Conservation (phyloP, 768 basidiomycete species). For the Heimioporus sp. region DNA sequence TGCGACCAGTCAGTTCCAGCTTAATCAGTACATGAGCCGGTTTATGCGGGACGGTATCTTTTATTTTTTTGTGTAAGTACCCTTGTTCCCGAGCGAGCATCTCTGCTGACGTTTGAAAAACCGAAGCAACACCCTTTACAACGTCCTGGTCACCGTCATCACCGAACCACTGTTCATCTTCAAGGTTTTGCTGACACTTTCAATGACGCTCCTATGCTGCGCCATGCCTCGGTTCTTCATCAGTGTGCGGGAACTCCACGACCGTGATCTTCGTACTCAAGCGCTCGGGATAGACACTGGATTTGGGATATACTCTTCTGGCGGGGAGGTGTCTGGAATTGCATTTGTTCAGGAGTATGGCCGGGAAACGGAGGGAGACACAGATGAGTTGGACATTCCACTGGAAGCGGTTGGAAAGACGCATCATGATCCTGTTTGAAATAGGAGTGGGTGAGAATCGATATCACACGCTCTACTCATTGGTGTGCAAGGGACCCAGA, state of each 20-base stretch:
- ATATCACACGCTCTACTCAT: too few relatives aligned
- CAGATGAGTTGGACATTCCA: too few relatives aligned
- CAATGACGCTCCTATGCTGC: neutral
- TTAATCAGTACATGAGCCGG: slow-evolving; percentile 1
- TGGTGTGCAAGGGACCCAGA: too few relatives aligned
- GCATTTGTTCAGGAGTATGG: too few relatives aligned
- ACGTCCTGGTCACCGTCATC: neutral
- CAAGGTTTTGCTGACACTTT: neutral
- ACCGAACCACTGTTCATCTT: neutral
- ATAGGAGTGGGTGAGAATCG: too few relatives aligned
- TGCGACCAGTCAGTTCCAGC: slow-evolving; percentile 2
- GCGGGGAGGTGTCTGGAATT: too few relatives aligned
- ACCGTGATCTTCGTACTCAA: neutral
- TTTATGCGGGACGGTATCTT: slow-evolving; percentile 7
- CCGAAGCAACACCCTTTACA: neutral
- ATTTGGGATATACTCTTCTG: slow-evolving; percentile 1
- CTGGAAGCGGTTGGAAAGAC: too few relatives aligned
- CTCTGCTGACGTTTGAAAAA: neutral
- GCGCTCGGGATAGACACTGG: slow-evolving; percentile 11
- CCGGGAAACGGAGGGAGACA: too few relatives aligned
- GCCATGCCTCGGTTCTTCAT: slow-evolving; percentile 19
- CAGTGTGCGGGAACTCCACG: slow-evolving; percentile 6
- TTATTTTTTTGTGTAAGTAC: slow-evolving; percentile 15
- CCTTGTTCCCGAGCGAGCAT: neutral
- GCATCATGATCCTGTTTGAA: too few relatives aligned